Evolutionary conservation across 805 yeast genomes (phyloP).

Genomic region (Myxozyma sirexii): DNA sequence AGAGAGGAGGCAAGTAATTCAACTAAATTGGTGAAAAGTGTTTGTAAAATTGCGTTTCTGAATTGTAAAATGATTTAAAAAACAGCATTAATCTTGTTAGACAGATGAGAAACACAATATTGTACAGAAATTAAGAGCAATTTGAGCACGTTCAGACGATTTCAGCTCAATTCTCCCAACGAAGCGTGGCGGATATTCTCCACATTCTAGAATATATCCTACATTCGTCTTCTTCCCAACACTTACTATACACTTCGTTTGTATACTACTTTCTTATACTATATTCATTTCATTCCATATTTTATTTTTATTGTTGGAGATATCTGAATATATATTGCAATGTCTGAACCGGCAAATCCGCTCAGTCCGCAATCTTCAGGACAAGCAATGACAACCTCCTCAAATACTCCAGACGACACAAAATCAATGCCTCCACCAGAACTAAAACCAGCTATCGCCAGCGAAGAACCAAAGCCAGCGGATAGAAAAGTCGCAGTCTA

Average conservation of each 20-base stretch:
- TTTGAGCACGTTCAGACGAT: too few relatives aligned
- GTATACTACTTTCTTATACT: too few relatives aligned
- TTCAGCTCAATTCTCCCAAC: too few relatives aligned
- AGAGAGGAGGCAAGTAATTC: conserved; percentile 8
- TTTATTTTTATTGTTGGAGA: too few relatives aligned
- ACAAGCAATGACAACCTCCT: background rate
- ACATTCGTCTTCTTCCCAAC: background rate
- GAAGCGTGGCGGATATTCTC: conserved; percentile 8
- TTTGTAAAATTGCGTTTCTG: background rate
- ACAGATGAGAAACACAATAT: too few relatives aligned
- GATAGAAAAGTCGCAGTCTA: conserved; percentile 19
- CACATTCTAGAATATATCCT: background rate
- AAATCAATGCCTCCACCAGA: background rate
- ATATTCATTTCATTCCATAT: too few relatives aligned
- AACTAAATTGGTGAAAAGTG: background rate
- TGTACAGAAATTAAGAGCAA: too few relatives aligned
- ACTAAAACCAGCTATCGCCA: background rate
- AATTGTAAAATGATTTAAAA: too few relatives aligned
- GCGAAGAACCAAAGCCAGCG: background rate
- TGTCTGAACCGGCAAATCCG: background rate
- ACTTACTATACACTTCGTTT: background rate
- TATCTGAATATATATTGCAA: too few relatives aligned
- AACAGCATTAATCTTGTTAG: too few relatives aligned
- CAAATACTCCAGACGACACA: background rate
- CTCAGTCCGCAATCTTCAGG: background rate